Evolutionary conservation across 2,329 filamentous ascomycete genomes (phyloP).

Genomic region (Trichoderma cornu-damae): DNA sequence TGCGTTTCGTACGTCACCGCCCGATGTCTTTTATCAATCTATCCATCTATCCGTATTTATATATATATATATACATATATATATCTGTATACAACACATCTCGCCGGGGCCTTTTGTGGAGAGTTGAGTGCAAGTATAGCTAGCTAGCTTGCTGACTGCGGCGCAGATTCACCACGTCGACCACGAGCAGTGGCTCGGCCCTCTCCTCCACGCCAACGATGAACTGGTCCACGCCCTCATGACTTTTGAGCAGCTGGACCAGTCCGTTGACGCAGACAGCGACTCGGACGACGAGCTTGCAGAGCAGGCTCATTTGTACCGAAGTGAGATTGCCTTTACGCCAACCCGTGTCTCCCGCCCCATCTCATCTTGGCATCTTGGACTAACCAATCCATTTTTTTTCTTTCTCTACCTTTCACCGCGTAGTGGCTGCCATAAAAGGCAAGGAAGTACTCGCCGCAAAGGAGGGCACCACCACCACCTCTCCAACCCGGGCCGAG

Average conservation of each 20-base stretch:
- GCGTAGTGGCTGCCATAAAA: slow-evolving; percentile 49
- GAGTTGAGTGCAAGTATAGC: no score
- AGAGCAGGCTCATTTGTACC: slow-evolving; percentile 61
- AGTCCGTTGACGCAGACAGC: slow-evolving; percentile 71
- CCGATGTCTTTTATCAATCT: neutral
- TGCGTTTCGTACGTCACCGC: slow-evolving; percentile 64
- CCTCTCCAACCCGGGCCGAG: slow-evolving; percentile 38
- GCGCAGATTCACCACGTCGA: slow-evolving; percentile 78
- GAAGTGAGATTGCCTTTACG: slow-evolving; percentile 44
- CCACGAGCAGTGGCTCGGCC: slow-evolving; percentile 84
- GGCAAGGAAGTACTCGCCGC: slow-evolving; percentile 40
- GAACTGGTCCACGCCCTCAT: slow-evolving; percentile 91
- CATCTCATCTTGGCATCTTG: no score
- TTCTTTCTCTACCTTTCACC: neutral
- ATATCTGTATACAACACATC: no score
- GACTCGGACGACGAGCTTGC: slow-evolving; percentile 65
- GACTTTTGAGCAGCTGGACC: slow-evolving; percentile 90
- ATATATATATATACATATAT: no score
- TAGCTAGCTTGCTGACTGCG: neutral
- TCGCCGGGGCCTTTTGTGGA: no score
- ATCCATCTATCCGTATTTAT: no score
- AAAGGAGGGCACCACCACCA: slow-evolving; percentile 30
- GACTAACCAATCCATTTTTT: neutral
- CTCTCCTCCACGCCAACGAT: slow-evolving; percentile 89
- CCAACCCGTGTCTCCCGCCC: neutral